Conservation (phyloP, 2,329 filamentous ascomycete genomes). For the Penicillium palitans region DNA sequence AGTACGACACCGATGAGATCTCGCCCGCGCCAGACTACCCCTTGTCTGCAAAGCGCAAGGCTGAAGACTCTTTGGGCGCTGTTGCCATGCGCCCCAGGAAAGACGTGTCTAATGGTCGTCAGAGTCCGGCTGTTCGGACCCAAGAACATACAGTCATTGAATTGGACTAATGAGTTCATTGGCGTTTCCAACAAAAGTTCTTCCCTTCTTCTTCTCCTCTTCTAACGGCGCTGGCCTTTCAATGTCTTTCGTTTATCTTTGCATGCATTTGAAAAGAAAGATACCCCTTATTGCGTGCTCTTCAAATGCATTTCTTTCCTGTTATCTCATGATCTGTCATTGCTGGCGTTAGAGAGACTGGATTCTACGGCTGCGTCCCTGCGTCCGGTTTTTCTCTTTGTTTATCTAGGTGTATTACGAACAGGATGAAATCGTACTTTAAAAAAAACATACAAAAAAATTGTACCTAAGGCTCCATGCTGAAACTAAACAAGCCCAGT, state of each 20-base stretch:
- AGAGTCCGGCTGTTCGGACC: background rate
- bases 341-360: background rate
- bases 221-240: background rate
- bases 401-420: background rate
- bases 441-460: background rate
- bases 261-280: conserved; percentile 10
- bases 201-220: background rate
- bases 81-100: conserved; percentile 21
- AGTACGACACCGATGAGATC: conserved; percentile 35
- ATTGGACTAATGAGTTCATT: conserved; percentile 15
- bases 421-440: background rate
- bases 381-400: background rate
- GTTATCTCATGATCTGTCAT: conserved; percentile 3
- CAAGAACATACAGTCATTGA: conserved; percentile 22
- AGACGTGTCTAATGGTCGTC: background rate
- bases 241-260: background rate
- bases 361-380: background rate
- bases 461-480: background rate
- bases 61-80: background rate
- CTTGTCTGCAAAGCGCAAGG: conserved; percentile 16
- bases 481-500: background rate
- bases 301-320: background rate
- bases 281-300: conserved; percentile 13
- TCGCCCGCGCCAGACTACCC: background rate
- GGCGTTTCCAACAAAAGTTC: background rate